These are phyloP conservation scores for Aureobasidium pullulans DNA, from an alignment of 2,329 filamentous ascomycete genomes.

Conservation along the genomic window DNA sequence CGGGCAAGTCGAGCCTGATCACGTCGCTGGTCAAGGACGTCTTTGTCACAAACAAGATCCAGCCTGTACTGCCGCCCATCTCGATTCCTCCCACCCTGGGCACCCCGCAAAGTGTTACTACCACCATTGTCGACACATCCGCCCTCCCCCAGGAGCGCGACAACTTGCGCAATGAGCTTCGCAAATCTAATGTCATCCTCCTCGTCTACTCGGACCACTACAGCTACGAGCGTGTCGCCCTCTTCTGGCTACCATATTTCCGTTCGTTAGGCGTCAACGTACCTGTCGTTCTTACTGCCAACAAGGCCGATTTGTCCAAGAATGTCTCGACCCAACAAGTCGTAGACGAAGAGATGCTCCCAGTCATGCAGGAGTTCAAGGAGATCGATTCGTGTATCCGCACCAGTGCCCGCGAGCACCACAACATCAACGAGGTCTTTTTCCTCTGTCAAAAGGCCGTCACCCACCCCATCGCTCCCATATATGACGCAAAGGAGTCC, in stretches of 20 bases:
- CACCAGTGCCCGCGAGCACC: slow-evolving; percentile 83
- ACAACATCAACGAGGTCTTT: slow-evolving; percentile 90
- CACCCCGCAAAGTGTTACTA: slow-evolving; percentile 93
- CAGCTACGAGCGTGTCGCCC: slow-evolving; percentile 91
- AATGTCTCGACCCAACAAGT: slow-evolving; percentile 74
- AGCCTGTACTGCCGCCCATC: slow-evolving; percentile 86
- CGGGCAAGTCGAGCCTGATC: slow-evolving; percentile 73
- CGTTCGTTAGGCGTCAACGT: slow-evolving; percentile 97
- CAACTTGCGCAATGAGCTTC: slow-evolving; percentile 84
- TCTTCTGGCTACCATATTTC: slow-evolving; percentile 99
- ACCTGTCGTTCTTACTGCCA: slow-evolving; percentile 90
- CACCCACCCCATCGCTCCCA: slow-evolving; percentile 88
- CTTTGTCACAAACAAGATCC: slow-evolving; percentile 93
- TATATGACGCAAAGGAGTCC: slow-evolving; percentile 91
- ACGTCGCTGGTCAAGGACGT: slow-evolving; percentile 95
- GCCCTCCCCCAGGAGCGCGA: slow-evolving; percentile 88
- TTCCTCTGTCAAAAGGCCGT: slow-evolving; percentile 98
- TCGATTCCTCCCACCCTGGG: slow-evolving; percentile 89
- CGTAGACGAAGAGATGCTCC: slow-evolving; percentile 94
- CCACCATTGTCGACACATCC: slow-evolving; percentile 95
- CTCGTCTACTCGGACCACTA: slow-evolving; percentile 98
- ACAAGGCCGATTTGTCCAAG: slow-evolving; percentile 84
- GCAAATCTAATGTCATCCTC: slow-evolving; percentile 93
- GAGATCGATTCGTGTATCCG: slow-evolving; percentile 98
- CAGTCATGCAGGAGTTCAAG: slow-evolving; percentile 96